Conservation (phyloP, 164 flowering plant genomes). For the Euptelea pleiosperma region DNA sequence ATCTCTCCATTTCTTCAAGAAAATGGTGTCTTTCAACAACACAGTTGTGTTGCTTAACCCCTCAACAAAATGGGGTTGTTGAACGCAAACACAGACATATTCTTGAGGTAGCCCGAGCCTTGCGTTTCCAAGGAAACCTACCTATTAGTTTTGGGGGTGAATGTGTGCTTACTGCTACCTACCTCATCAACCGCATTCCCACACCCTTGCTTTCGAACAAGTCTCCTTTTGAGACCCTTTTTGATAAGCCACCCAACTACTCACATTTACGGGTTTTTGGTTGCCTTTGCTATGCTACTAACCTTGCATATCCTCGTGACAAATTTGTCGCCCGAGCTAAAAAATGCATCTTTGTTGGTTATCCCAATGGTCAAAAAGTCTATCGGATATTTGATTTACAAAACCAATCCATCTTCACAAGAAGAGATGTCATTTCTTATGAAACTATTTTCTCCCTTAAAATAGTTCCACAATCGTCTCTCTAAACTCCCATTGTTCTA, state of each 20-base stretch:
- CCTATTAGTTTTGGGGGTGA: background rate
- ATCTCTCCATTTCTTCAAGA: background rate
- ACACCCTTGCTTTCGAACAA: background rate
- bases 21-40: no score
- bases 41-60: no score
- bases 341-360: background rate
- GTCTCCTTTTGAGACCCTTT: background rate
- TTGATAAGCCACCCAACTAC: background rate
- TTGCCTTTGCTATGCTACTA: no score
- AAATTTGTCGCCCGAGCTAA: constrained; percentile 1
- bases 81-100: no score
- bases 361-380: constrained; percentile 1
- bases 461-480: no score
- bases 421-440: no score
- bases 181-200: background rate
- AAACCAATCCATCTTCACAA: background rate
- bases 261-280: no score
- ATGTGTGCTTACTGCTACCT: background rate
- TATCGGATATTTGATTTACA: background rate
- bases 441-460: background rate
- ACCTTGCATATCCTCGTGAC: no score
- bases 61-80: no score
- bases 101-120: background rate
- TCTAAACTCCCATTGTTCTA: background rate
- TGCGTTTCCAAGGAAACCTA: background rate